Percentiles rank a stretch among this genome's conserved stretches.
These are phyloP conservation scores for Penicillium turbatum DNA, from an alignment of 495 filamentous ascomycete genomes.

Conservation along the genomic window DNA sequence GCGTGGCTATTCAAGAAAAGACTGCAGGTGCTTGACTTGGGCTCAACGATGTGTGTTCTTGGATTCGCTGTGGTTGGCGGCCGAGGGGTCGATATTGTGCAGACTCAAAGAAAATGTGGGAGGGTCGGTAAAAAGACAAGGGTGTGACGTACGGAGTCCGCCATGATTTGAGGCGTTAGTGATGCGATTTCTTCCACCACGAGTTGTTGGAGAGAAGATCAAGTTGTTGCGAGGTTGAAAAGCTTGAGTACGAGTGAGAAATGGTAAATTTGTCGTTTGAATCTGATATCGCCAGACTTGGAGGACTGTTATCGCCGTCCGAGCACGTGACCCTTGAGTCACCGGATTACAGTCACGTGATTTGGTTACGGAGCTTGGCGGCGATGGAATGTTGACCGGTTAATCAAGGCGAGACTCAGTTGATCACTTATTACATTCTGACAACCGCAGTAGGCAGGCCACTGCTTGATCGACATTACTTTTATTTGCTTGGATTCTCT, in stretches of 20 bases:
- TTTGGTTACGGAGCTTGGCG: slow-evolving; percentile 5
- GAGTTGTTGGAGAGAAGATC: background rate
- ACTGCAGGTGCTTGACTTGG: background rate
- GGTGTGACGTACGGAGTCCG: slow-evolving; percentile 52
- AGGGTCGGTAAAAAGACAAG: slow-evolving; percentile 40
- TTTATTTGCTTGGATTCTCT: slow-evolving; percentile 3
- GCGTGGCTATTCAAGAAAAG: background rate
- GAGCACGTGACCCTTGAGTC: slow-evolving; percentile 29
- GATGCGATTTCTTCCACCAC: slow-evolving; percentile 19
- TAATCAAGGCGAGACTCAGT: slow-evolving; percentile 8
- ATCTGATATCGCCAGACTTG: slow-evolving; percentile 27
- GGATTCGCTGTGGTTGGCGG: slow-evolving; percentile 13
- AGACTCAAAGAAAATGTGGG: slow-evolving; percentile 42
- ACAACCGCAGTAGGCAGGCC: slow-evolving; percentile 38
- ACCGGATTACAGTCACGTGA: slow-evolving; percentile 18
- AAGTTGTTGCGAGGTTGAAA: background rate
- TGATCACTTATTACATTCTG: slow-evolving; percentile 21
- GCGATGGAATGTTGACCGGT: slow-evolving; percentile 6
- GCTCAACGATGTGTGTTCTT: slow-evolving; percentile 9
- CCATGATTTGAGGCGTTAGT: slow-evolving; percentile 28
- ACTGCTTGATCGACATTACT: slow-evolving; percentile 26
- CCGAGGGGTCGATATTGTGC: slow-evolving; percentile 28
- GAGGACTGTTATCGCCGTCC: slow-evolving; percentile 38
- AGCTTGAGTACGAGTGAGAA: slow-evolving; percentile 10
- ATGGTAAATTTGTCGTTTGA: slow-evolving; percentile 22